A percentile compares a stretch with the other conserved stretches of the same genome.
Conservation (phyloP, 2,329 filamentous ascomycete genomes). For the Colletotrichum liriopes region DNA sequence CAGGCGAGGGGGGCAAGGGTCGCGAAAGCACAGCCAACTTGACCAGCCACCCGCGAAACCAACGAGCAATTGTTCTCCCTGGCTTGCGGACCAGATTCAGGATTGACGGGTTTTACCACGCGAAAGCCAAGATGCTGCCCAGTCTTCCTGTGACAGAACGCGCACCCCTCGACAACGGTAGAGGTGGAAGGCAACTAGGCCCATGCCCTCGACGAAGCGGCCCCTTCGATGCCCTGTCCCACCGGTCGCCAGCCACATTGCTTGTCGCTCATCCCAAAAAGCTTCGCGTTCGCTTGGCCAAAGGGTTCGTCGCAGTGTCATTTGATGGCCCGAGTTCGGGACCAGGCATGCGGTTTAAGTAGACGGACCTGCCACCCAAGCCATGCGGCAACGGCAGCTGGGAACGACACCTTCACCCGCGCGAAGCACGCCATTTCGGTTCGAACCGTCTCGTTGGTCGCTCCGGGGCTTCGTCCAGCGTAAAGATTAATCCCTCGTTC, state of each 20-base stretch:
- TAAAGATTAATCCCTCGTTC: not conserved
- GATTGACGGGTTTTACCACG: not conserved
- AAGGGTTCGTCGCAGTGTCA: not conserved
- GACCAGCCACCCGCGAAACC: constrained; percentile 7
- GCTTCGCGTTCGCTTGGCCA: constrained; percentile 38
- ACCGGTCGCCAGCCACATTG: constrained; percentile 30
- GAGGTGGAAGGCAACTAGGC: not conserved
- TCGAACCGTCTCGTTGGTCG: constrained; percentile 5
- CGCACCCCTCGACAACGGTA: not conserved
- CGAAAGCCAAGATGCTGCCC: not conserved
- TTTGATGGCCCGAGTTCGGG: not conserved
- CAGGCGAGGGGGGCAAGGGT: not conserved
- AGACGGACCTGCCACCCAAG: constrained; percentile 6
- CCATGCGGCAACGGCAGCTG: constrained; percentile 33
- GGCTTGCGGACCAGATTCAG: not conserved
- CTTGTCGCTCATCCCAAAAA: constrained; percentile 30
- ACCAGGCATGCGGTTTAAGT: constrained; percentile 26
- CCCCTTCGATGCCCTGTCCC: not conserved
- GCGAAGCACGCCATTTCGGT: constrained; percentile 28
- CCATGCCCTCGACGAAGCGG: not conserved
- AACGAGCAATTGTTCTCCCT: not conserved
- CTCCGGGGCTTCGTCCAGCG: not conserved
- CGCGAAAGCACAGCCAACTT: not conserved
- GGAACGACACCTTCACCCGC: constrained; percentile 33
- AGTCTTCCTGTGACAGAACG: not conserved